phyloP scores from a whole-genome alignment of 805 yeast genomes.

The Metschnikowia baotianmanensis region DNA sequence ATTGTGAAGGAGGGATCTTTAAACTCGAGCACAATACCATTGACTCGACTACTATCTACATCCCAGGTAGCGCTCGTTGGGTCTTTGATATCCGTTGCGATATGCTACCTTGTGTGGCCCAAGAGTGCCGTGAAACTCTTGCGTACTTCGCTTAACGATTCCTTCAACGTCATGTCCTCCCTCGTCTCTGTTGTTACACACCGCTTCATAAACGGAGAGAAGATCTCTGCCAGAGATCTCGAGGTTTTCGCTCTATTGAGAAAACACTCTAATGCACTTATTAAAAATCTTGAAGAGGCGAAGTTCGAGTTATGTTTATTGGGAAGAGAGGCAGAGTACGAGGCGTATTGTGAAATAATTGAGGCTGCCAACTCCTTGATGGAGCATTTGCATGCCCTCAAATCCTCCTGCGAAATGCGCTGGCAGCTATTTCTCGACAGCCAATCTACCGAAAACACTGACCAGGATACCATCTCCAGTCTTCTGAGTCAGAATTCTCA shows the following conservation, averaged over 20 bases:
- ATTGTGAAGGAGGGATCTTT: slow-evolving; percentile 71
- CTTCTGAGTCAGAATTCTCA: slow-evolving; percentile 24
- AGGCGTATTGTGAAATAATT: slow-evolving; percentile 44
- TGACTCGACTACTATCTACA: slow-evolving; percentile 50
- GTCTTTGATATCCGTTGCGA: slow-evolving; percentile 51
- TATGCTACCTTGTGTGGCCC: slow-evolving; percentile 68
- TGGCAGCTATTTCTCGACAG: slow-evolving; percentile 47
- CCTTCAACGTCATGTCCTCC: slow-evolving; percentile 51
- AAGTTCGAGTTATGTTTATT: slow-evolving; percentile 53
- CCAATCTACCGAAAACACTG: slow-evolving; percentile 8
- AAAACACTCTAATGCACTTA: slow-evolving; percentile 37
- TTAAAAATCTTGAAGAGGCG: slow-evolving; percentile 52
- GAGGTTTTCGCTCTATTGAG: slow-evolving; percentile 39
- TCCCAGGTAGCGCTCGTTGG: slow-evolving; percentile 61
- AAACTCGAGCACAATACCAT: slow-evolving; percentile 56
- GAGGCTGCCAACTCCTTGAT: slow-evolving; percentile 50
- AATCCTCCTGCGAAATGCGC: slow-evolving; percentile 67
- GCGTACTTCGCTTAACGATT: slow-evolving; percentile 46
- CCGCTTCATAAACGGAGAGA: slow-evolving; percentile 49
- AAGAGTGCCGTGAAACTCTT: slow-evolving; percentile 49
- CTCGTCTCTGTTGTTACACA: slow-evolving; percentile 45
- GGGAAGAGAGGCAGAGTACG: slow-evolving; percentile 58
- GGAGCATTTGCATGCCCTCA: slow-evolving; percentile 63
- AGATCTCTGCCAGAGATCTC: slow-evolving; percentile 39
- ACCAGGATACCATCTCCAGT: slow-evolving; percentile 22